Evolutionary conservation across 257 asterid species (phyloP), one percentile per base, ranked within the genome.

Genomic region (Scutellaria minor): DNA sequence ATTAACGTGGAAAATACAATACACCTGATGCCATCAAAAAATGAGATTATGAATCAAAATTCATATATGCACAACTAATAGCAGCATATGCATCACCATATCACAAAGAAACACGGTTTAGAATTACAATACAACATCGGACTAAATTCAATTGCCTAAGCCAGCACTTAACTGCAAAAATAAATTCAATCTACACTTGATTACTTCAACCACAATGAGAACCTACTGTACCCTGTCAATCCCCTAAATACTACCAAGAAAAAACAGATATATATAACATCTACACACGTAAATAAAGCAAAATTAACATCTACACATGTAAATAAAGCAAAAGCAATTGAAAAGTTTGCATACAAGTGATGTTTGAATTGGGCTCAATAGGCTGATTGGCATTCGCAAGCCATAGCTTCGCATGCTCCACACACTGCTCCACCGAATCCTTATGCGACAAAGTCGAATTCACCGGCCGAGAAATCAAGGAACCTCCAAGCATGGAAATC

Each of bases 331-430:
- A 31, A 70, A 63, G 7, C 54, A 66, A 31, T 5, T 1, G 58
- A 15, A 63, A 54, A 50, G 37, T 42, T 46, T 20, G 35, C 97
- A 73, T 85, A 93, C 99, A 95, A 37, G 99, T 90, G 81, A 83
- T 71, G 59, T 69, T 50, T 5, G 87, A 82, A 44, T 83, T 77
- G 13, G 84, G 83, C 5, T 81, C 90, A 41, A 95, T 70, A 9
- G 84, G 95, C 80, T 83, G 89, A 18, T 85, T 89, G 7, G 92
- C 84, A 41, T 80, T 84, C 1, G 81, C 81, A 67, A 91, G 82
- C 98, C 99, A 95, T 7, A 85, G 84, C 83, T 80, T 86, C 1
- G 97, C 99, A 74, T 86, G 97, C 69, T 92, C 96, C 70, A 86
- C 82, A 62, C 98, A 92, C 71, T 72, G 78, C 81, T 66, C 82